Conservation (phyloP, 352 stramenopile genomes). For the Phytopythium cucurbitacearum region DNA sequence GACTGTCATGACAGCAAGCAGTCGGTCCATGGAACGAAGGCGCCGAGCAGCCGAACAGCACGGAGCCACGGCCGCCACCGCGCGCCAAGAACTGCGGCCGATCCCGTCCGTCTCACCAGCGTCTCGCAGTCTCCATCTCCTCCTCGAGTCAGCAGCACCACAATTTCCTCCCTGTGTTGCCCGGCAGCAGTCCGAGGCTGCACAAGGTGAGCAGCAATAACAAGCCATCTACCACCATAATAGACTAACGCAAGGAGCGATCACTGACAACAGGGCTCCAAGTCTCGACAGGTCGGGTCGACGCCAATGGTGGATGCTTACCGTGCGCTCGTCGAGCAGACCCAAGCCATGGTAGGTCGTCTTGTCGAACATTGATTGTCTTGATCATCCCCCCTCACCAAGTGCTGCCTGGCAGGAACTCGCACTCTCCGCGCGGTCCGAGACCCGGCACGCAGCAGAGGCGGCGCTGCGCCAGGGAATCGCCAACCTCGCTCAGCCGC, state of each 20-base stretch:
- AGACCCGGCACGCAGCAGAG: slow-evolving; percentile 27
- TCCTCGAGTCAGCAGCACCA: too few species aligned
- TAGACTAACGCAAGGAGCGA: too few species aligned
- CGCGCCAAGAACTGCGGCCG: background rate
- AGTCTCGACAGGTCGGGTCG: slow-evolving; percentile 17
- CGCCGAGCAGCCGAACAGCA: background rate
- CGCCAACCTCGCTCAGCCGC: slow-evolving; percentile 50
- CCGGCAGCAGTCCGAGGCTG: too few species aligned
- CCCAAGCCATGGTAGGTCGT: slow-evolving; percentile 33
- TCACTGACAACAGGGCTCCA: too few species aligned
- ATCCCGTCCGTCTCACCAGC: background rate
- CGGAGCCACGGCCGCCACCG: background rate
- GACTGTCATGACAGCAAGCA: background rate
- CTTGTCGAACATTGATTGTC: background rate
- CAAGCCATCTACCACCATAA: too few species aligned
- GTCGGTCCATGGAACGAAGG: slow-evolving; percentile 2
- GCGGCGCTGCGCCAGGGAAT: slow-evolving; percentile 48
- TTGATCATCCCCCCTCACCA: background rate
- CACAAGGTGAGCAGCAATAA: too few species aligned
- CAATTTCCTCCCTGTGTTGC: too few species aligned
- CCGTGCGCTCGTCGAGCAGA: slow-evolving; percentile 45
- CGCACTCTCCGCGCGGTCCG: slow-evolving; percentile 20
- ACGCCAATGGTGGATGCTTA: slow-evolving; percentile 45
- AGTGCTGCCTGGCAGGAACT: slow-evolving; percentile 14
- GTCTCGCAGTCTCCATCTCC: background rate